phyloP scores from a whole-genome alignment of 2,329 filamentous ascomycete genomes.

The Chaetomium strumarium region DNA sequence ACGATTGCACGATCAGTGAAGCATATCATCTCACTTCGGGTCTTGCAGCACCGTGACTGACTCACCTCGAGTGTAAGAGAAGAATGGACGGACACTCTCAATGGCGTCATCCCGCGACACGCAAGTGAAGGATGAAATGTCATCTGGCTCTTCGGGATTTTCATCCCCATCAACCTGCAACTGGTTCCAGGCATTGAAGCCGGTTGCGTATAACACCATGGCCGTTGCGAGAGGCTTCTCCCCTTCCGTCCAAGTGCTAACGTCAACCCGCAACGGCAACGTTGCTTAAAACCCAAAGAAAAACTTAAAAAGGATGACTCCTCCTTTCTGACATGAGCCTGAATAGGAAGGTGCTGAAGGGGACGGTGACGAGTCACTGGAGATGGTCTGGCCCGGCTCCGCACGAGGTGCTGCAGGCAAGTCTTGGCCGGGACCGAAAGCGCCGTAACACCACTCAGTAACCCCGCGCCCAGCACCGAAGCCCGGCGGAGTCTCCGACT shows the following conservation, averaged over 20 bases:
- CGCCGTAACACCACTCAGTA: background rate
- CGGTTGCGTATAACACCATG: conserved; percentile 49
- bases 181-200: conserved; percentile 56
- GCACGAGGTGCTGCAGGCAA: background rate
- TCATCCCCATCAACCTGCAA: conserved; percentile 34
- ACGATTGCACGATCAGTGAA: background rate
- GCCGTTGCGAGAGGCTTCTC: background rate
- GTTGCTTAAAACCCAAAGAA: background rate
- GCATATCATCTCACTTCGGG: background rate
- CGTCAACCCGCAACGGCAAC: background rate
- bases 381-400: background rate
- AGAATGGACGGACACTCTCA: conserved; percentile 30
- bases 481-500: background rate
- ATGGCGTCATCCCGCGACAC: conserved; percentile 36
- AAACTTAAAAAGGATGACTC: background rate
- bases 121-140: conserved; percentile 40
- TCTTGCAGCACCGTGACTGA: background rate
- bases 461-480: background rate
- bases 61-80: conserved; percentile 46
- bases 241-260: background rate
- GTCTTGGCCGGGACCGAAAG: background rate
- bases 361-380: conserved; percentile 5
- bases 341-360: conserved; percentile 3
- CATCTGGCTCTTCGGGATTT: conserved; percentile 35
- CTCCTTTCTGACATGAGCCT: background rate